phyloP scores from a whole-genome alignment of 768 basidiomycete genomes.

The Candolleomyces eurysporus region DNA sequence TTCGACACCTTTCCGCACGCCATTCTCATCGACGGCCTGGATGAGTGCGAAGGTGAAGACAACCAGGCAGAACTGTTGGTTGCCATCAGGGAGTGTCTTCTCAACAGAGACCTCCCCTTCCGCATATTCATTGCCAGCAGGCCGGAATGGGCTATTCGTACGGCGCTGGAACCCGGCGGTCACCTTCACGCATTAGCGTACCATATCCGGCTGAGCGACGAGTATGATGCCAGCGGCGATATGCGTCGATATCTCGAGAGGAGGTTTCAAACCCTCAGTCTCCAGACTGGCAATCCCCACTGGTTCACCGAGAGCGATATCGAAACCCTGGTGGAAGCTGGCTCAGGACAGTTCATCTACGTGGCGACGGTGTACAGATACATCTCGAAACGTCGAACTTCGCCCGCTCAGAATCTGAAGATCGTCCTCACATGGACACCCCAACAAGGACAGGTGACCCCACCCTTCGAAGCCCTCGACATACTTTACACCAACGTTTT shows the following conservation, averaged over 20 bases:
- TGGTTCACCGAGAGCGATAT: background rate
- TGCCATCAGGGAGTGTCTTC: background rate
- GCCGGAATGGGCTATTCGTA: background rate
- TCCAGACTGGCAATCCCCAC: background rate
- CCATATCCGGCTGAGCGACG: background rate
- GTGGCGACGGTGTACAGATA: slow-evolving; percentile 1
- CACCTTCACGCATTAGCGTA: background rate
- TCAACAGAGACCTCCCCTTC: background rate
- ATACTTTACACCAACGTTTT: background rate
- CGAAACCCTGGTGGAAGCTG: background rate
- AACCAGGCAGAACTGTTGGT: background rate
- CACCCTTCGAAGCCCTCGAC: background rate
- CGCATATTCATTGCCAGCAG: slow-evolving; percentile 1
- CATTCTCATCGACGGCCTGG: slow-evolving; percentile 7
- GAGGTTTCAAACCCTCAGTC: background rate
- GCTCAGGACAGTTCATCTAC: slow-evolving; percentile 6
- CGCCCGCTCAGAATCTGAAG: background rate
- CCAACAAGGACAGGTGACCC: background rate
- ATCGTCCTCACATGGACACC: background rate
- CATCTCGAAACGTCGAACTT: background rate
- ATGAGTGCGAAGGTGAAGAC: background rate
- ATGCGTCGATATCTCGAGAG: background rate
- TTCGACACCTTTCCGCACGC: background rate
- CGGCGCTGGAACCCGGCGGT: background rate
- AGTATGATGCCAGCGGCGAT: background rate